Conservation (phyloP, 2,329 filamentous ascomycete species). For the Penicillium fuscoglaucum region DNA sequence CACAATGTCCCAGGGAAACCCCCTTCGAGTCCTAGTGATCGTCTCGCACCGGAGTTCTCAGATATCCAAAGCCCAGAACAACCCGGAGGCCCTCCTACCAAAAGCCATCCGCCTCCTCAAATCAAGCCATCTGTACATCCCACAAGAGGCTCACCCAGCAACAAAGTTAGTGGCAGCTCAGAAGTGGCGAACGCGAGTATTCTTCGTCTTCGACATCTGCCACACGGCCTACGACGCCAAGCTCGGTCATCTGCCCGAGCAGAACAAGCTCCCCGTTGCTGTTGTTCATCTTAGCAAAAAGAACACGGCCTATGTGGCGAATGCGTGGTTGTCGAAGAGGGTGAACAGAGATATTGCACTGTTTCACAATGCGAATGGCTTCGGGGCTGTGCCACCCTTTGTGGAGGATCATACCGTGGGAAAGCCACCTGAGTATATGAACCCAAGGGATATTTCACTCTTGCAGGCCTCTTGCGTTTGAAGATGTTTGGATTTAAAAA, state of each 20-base stretch:
- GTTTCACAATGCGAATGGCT: constrained; percentile 28
- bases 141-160: constrained; percentile 1
- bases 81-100: constrained; percentile 22
- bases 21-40: constrained; percentile 27
- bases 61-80: constrained; percentile 17
- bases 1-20: constrained; percentile 14
- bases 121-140: constrained; percentile 12
- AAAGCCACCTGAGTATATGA: constrained; percentile 22
- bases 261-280: constrained; percentile 28
- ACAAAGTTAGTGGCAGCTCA: constrained; percentile 25
- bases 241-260: constrained; percentile 27
- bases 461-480: constrained; percentile 18
- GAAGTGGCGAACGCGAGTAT: constrained; percentile 26
- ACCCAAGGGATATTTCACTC: constrained; percentile 26
- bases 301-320: constrained; percentile 24
- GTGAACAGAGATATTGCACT: constrained; percentile 28
- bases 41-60: constrained; percentile 25
- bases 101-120: constrained; percentile 23
- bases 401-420: constrained; percentile 25
- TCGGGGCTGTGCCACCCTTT: constrained; percentile 24
- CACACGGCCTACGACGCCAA: constrained; percentile 24
- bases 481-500: background rate
- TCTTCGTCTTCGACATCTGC: constrained; percentile 30
- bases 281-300: constrained; percentile 28
- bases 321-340: constrained; percentile 21